A percentile compares a stretch with the other conserved stretches of the same genome.
Conservation (phyloP, 345 rosid genomes). For the Hibiscus mutabilis region DNA sequence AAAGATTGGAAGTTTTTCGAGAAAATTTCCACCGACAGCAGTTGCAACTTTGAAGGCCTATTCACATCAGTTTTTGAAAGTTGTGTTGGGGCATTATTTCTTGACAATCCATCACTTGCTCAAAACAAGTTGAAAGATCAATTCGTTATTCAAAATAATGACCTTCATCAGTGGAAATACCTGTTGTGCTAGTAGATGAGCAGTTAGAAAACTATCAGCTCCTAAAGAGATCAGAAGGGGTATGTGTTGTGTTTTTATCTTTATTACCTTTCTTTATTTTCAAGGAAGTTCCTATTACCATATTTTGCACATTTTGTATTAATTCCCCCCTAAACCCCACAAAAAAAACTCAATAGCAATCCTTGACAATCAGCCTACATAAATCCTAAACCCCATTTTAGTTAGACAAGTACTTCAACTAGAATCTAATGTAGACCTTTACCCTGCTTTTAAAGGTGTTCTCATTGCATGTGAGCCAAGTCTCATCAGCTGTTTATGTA, state of each 20-base stretch:
- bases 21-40: conserved; percentile 18
- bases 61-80: conserved; percentile 26
- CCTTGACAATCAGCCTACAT: neutral
- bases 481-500: neutral
- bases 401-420: neutral
- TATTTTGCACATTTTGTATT: neutral
- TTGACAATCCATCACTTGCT: conserved; percentile 27
- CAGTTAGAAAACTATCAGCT: conserved; percentile 23
- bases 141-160: conserved; percentile 24
- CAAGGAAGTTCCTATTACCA: conserved; percentile 2
- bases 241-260: conserved; percentile 21
- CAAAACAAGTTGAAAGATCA: conserved; percentile 24
- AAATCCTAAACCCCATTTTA: neutral
- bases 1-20: conserved; percentile 53
- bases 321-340: neutral
- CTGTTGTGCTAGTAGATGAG: conserved; percentile 24
- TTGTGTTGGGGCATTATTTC: conserved; percentile 26
- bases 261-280: conserved; percentile 1
- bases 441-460: neutral
- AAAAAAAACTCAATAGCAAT: neutral
- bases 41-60: conserved; percentile 17
- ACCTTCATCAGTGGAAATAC: conserved; percentile 21
- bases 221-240: conserved; percentile 26
- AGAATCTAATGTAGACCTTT: neutral
- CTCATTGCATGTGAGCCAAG: neutral